Conservation (phyloP, 805 yeast genomes). For the Jamesozyma gamospora region DNA sequence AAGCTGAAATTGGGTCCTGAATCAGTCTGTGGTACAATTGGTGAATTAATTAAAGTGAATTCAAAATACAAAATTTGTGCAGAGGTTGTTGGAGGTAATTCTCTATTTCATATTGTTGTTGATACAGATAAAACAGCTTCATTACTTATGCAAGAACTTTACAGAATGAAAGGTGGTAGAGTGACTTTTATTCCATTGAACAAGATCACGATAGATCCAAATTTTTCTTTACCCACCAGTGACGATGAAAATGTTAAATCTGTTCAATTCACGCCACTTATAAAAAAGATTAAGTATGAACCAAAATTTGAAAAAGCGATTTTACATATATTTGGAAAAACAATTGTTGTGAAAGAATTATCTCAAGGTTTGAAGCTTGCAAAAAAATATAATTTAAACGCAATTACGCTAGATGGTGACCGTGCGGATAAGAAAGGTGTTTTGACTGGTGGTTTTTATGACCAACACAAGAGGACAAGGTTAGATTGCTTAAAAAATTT, state of each 20-base stretch:
- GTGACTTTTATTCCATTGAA: conserved; percentile 88
- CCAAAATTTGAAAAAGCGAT: conserved; percentile 54
- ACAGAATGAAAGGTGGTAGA: conserved; percentile 63
- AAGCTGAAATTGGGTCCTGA: conserved; percentile 43
- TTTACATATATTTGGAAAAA: conserved; percentile 68
- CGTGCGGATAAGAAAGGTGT: conserved; percentile 77
- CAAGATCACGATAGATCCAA: conserved; percentile 37
- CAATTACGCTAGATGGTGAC: conserved; percentile 90
- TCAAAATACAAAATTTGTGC: conserved; percentile 78
- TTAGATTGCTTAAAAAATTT: conserved; percentile 58
- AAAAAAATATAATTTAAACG: conserved; percentile 47
- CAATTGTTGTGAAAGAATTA: conserved; percentile 65
- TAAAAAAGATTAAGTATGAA: conserved; percentile 60
- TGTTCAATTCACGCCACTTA: conserved; percentile 54
- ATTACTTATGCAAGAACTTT: conserved; percentile 63
- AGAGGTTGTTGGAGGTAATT: conserved; percentile 81
- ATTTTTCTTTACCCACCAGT: conserved; percentile 48
- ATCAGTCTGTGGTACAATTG: conserved; percentile 74
- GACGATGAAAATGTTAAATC: conserved; percentile 30
- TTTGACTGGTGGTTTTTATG: conserved; percentile 80
- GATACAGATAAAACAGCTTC: conserved; percentile 81
- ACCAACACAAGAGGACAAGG: conserved; percentile 49
- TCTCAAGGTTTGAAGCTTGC: conserved; percentile 62
- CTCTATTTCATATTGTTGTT: conserved; percentile 81
- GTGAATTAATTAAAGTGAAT: conserved; percentile 71